Evolutionary conservation across 768 basidiomycete genomes (phyloP).

Genomic region (Mycena amicta): DNA sequence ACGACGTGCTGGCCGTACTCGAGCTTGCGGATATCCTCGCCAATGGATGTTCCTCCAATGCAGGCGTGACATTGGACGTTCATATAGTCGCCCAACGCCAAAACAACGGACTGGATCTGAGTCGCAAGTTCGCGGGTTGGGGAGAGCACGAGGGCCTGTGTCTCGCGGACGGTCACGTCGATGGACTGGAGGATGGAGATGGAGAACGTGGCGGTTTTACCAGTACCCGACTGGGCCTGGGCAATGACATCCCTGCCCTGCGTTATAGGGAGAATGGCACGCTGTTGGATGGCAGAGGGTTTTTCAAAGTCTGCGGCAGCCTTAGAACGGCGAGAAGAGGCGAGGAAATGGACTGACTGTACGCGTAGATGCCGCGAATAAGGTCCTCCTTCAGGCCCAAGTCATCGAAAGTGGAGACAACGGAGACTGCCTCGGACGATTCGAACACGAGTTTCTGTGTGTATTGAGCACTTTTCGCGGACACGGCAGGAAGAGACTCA

Average conservation of each 20-base stretch:
- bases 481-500: slow-evolving; percentile 34
- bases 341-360: slow-evolving; percentile 61
- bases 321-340: neutral
- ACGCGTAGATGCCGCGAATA: slow-evolving; percentile 95
- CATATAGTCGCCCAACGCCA: slow-evolving; percentile 98
- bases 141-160: slow-evolving; percentile 94
- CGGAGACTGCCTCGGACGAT: slow-evolving; percentile 89
- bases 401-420: slow-evolving; percentile 89
- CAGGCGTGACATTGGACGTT: slow-evolving; percentile 98
- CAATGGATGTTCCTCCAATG: slow-evolving; percentile 96
- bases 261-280: slow-evolving; percentile 94
- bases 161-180: slow-evolving; percentile 92
- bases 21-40: slow-evolving; percentile 95
- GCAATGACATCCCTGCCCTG: slow-evolving; percentile 98
- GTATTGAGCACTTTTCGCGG: slow-evolving; percentile 9
- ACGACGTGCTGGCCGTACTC: slow-evolving; percentile 98
- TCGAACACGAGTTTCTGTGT: slow-evolving; percentile 89
- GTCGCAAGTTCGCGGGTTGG: slow-evolving; percentile 98
- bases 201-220: slow-evolving; percentile 99
- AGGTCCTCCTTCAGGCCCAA: slow-evolving; percentile 93
- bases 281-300: slow-evolving; percentile 97
- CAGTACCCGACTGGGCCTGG: slow-evolving; percentile 98
- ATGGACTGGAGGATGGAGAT: slow-evolving; percentile 98
- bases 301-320: slow-evolving; percentile 80
- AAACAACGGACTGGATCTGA: slow-evolving; percentile 97